A percentile compares a stretch with the other conserved stretches of the same genome.
phyloP scores from a whole-genome alignment of 768 basidiomycete species.

The Leccinum aurantiacum region DNA sequence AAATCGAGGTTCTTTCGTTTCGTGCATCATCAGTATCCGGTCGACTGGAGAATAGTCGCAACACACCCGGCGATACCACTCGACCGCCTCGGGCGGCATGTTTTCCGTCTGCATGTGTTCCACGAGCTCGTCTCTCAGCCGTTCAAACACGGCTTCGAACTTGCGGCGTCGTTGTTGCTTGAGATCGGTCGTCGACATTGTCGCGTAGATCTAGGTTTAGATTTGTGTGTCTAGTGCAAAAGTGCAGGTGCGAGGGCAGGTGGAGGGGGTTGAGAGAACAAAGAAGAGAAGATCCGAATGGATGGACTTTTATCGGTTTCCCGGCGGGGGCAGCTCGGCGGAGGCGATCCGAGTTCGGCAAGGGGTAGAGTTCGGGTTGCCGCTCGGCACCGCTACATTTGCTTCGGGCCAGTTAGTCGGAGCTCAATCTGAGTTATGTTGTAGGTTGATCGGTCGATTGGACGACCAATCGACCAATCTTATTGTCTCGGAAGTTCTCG shows the following conservation, averaged over 20 bases:
- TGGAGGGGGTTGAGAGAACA: background rate
- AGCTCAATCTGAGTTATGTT: background rate
- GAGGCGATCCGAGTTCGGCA: background rate
- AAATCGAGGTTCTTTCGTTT: constrained; percentile 81
- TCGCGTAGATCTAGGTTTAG: background rate
- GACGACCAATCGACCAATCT: background rate
- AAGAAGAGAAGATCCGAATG: background rate
- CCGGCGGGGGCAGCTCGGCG: background rate
- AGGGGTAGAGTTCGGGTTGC: too few relatives aligned
- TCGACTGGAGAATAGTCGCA: constrained; percentile 34
- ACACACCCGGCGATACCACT: constrained; percentile 69
- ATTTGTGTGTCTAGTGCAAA: background rate
- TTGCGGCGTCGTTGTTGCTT: constrained; percentile 52
- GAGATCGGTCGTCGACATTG: constrained; percentile 25
- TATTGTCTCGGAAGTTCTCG: background rate
- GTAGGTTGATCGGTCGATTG: background rate
- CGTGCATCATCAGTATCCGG: constrained; percentile 73
- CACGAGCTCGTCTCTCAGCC: constrained; percentile 77
- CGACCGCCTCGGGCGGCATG: constrained; percentile 81
- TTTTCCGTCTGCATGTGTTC: constrained; percentile 62
- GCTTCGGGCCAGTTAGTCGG: background rate
- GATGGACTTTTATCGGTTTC: background rate
- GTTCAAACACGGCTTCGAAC: constrained; percentile 73
- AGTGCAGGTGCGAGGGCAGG: background rate
- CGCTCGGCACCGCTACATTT: too few relatives aligned